Evolutionary conservation across 2,329 filamentous ascomycete species (phyloP).

Genomic region (Tolypocladium capitatum): DNA sequence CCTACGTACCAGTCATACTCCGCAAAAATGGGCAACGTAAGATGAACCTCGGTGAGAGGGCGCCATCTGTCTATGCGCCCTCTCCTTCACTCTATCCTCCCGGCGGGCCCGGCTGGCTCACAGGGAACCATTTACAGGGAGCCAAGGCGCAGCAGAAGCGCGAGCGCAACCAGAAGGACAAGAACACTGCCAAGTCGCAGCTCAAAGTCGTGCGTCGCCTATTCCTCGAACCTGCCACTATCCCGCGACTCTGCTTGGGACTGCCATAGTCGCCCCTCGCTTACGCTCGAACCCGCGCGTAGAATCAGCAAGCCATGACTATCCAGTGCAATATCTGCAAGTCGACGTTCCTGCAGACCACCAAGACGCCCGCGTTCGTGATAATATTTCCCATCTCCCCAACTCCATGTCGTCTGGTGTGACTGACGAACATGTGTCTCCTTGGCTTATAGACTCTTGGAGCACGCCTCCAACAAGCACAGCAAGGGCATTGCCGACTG

Average conservation of each 20-base stretch:
- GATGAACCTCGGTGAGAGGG: constrained; percentile 2
- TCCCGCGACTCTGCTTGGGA: not conserved
- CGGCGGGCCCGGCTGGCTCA: constrained; percentile 9
- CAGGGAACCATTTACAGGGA: constrained; percentile 27
- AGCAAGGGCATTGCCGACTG: constrained; percentile 58
- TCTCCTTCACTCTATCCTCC: not conserved
- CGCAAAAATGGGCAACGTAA: constrained; percentile 22
- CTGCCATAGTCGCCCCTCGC: not conserved
- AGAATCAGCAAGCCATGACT: constrained; percentile 63
- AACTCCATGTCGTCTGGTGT: too few relatives aligned
- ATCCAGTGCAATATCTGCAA: constrained; percentile 70
- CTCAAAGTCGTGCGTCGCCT: constrained; percentile 47
- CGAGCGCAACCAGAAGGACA: constrained; percentile 55
- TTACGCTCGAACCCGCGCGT: constrained; percentile 6
- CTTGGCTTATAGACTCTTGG: constrained; percentile 38
- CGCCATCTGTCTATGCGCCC: not conserved
- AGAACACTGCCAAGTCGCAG: constrained; percentile 48
- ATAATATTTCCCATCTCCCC: not conserved
- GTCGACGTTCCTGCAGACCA: constrained; percentile 67
- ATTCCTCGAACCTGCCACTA: not conserved
- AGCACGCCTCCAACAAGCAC: constrained; percentile 67
- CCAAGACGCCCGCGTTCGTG: constrained; percentile 54
- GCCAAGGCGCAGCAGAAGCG: constrained; percentile 59
- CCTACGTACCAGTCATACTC: not conserved
- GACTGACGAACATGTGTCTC: constrained; percentile 1